Evolutionary conservation across 352 stramenopile genomes (phyloP).

Genomic region (Globisporangium canariense): DNA sequence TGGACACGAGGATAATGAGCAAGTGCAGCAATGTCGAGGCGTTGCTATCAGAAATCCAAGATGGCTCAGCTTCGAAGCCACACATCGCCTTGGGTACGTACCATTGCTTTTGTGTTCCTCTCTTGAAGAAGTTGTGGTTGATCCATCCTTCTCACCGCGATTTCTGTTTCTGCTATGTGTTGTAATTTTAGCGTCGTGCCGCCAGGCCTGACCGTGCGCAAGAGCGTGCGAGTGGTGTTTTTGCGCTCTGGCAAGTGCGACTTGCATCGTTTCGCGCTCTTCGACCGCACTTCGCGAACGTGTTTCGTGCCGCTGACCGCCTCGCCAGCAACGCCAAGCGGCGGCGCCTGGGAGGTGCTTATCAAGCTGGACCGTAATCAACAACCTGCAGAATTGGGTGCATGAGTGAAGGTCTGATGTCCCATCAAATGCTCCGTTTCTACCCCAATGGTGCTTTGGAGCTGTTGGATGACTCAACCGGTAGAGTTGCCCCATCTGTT

Average conservation of each 20-base stretch:
- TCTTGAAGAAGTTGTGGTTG: not conserved
- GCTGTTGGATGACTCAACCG: too few species aligned
- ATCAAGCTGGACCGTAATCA: slow-evolving; percentile 2
- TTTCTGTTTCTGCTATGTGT: not conserved
- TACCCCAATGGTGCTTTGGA: too few species aligned
- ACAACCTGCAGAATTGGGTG: too few species aligned
- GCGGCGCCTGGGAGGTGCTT: slow-evolving; percentile 27
- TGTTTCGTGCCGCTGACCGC: slow-evolving; percentile 45
- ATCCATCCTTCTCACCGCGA: not conserved
- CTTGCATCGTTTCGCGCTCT: slow-evolving; percentile 50
- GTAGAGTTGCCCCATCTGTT: too few species aligned
- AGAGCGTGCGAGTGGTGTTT: slow-evolving; percentile 60
- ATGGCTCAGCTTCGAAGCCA: slow-evolving; percentile 60
- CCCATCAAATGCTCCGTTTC: too few species aligned
- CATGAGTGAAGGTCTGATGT: too few species aligned
- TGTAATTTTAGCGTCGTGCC: slow-evolving; percentile 27
- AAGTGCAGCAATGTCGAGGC: not conserved
- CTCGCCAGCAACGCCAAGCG: not conserved
- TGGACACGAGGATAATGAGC: not conserved
- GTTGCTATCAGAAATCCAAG: not conserved
- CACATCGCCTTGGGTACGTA: slow-evolving; percentile 63
- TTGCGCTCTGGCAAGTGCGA: slow-evolving; percentile 37
- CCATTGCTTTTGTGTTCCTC: not conserved
- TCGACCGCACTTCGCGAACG: slow-evolving; percentile 53
- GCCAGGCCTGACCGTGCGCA: slow-evolving; percentile 51